phyloP scores from a whole-genome alignment of 2,329 filamentous ascomycete species.

The Epichloe sp. region DNA sequence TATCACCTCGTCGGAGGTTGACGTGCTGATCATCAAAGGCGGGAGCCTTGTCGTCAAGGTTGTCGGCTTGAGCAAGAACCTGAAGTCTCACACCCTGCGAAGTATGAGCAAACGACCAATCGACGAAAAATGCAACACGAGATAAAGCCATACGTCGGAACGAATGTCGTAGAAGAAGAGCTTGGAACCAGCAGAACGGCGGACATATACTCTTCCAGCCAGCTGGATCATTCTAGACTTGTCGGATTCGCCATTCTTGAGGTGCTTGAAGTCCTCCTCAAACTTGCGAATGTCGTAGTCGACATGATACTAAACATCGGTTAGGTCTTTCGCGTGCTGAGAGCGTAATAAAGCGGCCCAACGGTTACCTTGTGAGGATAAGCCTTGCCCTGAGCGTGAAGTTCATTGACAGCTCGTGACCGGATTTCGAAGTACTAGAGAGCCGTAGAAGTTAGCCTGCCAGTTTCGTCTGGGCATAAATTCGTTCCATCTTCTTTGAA shows the following conservation, averaged over 20 bases:
- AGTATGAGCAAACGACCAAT: not conserved
- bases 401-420: conserved; percentile 53
- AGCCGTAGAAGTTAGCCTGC: not conserved
- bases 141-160: conserved; percentile 17
- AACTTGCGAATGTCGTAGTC: conserved; percentile 75
- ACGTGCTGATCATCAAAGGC: conserved; percentile 83
- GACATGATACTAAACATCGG: conserved; percentile 52
- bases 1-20: conserved; percentile 77
- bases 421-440: conserved; percentile 82
- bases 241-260: conserved; percentile 79
- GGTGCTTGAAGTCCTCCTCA: conserved; percentile 58
- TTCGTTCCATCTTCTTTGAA: not conserved
- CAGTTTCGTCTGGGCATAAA: not conserved
- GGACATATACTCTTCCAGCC: conserved; percentile 80
- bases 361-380: conserved; percentile 65
- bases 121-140: not conserved
- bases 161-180: conserved; percentile 73
- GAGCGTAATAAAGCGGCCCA: not conserved
- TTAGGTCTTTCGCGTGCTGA: not conserved
- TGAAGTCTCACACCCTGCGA: conserved; percentile 55
- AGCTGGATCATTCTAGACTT: conserved; percentile 64
- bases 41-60: conserved; percentile 50
- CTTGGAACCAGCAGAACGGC: conserved; percentile 70
- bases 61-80: conserved; percentile 81
- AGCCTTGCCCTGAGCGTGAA: conserved; percentile 27